Base-by-base conservation (phyloP, 2,329 filamentous ascomycete species). In the Decorospora gaudefroyi region DNA sequence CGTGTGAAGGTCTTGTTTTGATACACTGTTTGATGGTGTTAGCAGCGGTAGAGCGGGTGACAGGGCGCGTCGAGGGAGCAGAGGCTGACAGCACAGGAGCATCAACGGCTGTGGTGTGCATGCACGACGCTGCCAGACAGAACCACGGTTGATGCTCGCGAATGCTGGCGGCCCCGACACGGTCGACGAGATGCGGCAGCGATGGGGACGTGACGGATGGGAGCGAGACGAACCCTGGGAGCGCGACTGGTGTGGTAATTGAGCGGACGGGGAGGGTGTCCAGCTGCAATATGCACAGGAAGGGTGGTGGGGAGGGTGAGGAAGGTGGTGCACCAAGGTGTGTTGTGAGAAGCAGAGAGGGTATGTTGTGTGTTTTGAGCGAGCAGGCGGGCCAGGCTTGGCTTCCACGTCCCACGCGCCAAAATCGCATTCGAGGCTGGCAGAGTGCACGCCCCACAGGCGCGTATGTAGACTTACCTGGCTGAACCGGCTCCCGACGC, bases 281-380 rank as follows among this genome's bases (percentile, higher is more conserved):
- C 64, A 61, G 64, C 66, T 66, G 53, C 63, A 60, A 50, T 51
- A 51, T 48, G 53, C 53, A 64, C 57, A 54, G 56, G 51, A 58
- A 37, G 37, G 51, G 49, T 44, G 49, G 55, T 48, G 47, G 51
- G 45, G 51, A 46, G 55, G 46, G 53, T 45, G 52, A 49, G 46
- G 49, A 47, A 56, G 50, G 45, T 52, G 58, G 57, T 57, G 64
- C 60, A 59, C 62, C 61, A 59, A 64, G 62, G 65, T 66, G 60
- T 68, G 65, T 67, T 68, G 62, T 61, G 60, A 53, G 57, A 55
- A 52, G 55, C 43, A 35, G 57, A 55, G 48, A 62, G 54, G 59
- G 57, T 46, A 51, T 57, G 48, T 47, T 62, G 57, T 67, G 68
- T 69, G 63, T 68, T 69, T 67, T 68, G 62, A 56, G 57, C 47